Percentiles rank a stretch among this genome's conserved stretches.
Evolutionary conservation across 2,329 filamentous ascomycete genomes (phyloP).

Genomic region (Scolecobasidium constrictum): DNA sequence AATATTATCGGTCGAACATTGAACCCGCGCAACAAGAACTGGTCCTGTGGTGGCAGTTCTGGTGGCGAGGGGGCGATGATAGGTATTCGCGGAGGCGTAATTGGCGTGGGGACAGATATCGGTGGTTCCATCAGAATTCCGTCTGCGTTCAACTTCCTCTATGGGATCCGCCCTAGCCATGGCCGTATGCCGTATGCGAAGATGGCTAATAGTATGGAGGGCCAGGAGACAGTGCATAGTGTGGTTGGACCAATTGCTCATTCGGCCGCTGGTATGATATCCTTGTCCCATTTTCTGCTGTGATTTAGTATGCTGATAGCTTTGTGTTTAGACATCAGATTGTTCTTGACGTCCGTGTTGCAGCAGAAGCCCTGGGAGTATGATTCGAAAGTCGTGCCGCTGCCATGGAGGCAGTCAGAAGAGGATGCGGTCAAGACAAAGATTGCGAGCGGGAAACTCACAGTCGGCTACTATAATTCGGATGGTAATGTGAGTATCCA

Average conservation of each 20-base stretch:
- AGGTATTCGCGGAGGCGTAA: constrained; percentile 44
- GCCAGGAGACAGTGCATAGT: constrained; percentile 51
- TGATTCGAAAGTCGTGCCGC: no score
- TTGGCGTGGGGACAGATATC: constrained; percentile 55
- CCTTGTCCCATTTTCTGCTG: no score
- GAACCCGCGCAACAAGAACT: constrained; percentile 50
- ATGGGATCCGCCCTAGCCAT: constrained; percentile 16
- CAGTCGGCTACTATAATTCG: no score
- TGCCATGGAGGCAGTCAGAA: no score
- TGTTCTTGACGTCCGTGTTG: no score
- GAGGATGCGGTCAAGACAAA: no score
- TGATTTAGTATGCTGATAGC: no score
- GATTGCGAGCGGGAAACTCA: no score
- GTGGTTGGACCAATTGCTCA: constrained; percentile 53
- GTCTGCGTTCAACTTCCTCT: constrained; percentile 55
- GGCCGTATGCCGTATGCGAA: constrained; percentile 21
- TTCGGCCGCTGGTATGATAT: constrained; percentile 42
- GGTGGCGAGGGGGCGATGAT: constrained; percentile 55
- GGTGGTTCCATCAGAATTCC: constrained; percentile 62
- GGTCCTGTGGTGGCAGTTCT: constrained; percentile 53
- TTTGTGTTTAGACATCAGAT: no score
- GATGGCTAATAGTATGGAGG: constrained; percentile 54
- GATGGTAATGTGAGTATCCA: no score
- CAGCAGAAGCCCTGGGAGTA: no score
- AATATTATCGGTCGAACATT: constrained; percentile 51